Percentiles rank a stretch among this genome's conserved stretches.
phyloP scores from a whole-genome alignment of 2,329 filamentous ascomycete genomes.

The Plectosphaerella cucumerina region DNA sequence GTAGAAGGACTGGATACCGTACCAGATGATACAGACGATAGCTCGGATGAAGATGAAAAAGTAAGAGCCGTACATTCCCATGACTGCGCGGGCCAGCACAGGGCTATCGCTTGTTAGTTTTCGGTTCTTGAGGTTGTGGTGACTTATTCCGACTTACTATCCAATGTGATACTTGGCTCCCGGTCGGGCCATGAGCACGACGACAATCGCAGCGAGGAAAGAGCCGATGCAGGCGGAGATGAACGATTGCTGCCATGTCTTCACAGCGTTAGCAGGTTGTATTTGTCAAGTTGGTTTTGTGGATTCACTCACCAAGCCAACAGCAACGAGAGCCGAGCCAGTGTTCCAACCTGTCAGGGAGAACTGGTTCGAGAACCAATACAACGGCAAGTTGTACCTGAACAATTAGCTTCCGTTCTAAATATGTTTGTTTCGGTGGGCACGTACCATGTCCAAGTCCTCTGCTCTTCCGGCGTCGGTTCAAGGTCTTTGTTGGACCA shows the following conservation, averaged over 20 bases:
- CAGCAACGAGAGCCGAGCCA: constrained; percentile 20
- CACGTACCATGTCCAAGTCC: constrained; percentile 22
- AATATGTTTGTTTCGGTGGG: background rate
- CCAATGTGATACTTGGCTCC: constrained; percentile 21
- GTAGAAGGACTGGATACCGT: constrained; percentile 18
- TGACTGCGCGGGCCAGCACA: constrained; percentile 29
- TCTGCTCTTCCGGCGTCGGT: constrained; percentile 19
- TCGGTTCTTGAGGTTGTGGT: background rate
- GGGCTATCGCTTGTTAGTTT: constrained; percentile 15
- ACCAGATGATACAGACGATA: constrained; percentile 25
- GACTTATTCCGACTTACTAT: constrained; percentile 10
- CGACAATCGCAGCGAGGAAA: constrained; percentile 16
- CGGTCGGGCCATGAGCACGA: constrained; percentile 20
- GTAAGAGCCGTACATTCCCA: constrained; percentile 38
- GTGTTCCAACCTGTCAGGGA: constrained; percentile 23
- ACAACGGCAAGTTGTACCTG: constrained; percentile 17
- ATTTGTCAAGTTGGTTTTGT: background rate
- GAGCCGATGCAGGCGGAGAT: constrained; percentile 18
- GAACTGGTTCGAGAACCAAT: constrained; percentile 23
- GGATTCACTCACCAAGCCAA: constrained; percentile 15
- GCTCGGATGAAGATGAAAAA: constrained; percentile 32
- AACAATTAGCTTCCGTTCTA: constrained; percentile 2
- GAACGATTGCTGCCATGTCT: constrained; percentile 23
- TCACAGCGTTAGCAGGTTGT: background rate
- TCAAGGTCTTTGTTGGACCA: constrained; percentile 27